Evolutionary conservation across 2,329 filamentous ascomycete species (phyloP), one percentile per base, ranked within the genome.

Genomic region (Monascus ruber): DNA sequence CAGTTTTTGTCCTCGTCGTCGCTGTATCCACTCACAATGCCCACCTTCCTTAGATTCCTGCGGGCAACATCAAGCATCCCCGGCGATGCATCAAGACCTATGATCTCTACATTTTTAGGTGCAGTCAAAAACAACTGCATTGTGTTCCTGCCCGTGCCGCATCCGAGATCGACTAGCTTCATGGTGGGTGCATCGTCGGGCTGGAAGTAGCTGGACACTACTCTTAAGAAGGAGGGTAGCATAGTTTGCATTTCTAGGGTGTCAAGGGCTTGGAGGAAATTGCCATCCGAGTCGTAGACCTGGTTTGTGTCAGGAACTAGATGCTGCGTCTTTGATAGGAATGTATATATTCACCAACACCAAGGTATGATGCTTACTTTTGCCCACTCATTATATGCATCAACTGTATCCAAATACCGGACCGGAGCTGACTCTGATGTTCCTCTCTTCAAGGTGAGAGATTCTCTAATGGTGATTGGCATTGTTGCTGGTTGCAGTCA

Each of bases 181-280:
- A 65, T 46, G 33, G 24, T 7, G 2, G 53, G 51, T 33, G 49
- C 47, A 31, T 48, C 35, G 10, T 47, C 46, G 32, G 40, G 43
- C 34, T 27, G 31, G 48, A 54, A 35, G 36, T 44, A 38, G 2
- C 29, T 26, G 9, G 36, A 24, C 5, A 65, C 50, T 7, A 54
- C 50, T 2, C 49, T 41, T 3, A 77, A 48, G 34, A 77, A 70
- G 1, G 53, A 45, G 0, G 73, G 71, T 0, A 82, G 65, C 0
- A 78, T 52, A 1, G 51, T 50, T 9, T 58, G 52, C 48, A 82
- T 68, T 50, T 79, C 71, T 9, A 70, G 46, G 31, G 74, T 72
- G 52, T 83, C 79, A 11, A 81, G 67, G 1, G 71, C 68, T 60
- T 82, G 78, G 1, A 83, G 66, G 54, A 81, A 77, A 53, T 82